Base-by-base conservation (phyloP, 192 early-diverging fungal genomes). In the Coemansia sp. region DNA sequence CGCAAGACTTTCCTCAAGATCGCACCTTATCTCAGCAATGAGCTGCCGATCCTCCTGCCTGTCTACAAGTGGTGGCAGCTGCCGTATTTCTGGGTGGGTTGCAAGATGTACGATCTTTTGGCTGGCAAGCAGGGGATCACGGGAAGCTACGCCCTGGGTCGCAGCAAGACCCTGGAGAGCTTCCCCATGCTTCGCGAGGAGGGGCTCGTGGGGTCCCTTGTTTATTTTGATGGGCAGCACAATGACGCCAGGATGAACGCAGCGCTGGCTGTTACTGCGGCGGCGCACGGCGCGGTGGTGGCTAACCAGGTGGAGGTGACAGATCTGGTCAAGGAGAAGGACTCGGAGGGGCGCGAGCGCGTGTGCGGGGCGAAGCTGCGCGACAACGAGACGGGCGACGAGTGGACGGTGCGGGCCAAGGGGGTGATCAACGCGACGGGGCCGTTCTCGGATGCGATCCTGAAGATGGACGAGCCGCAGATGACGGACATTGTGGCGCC, bases 201-300 rank as follows among this genome's bases (percentile, higher is more conserved):
- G 40, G 85, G 87, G 19, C 77, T 98, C 50, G 93, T 93, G 9
- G 96, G 94, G n/a, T 95, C 95, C 17, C 80, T 98, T 69, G 93
- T 98, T 27, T 98, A 97, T 74, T 98, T 95, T 82, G 96, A 98
- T 78, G 96, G 94, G 48, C 95, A 96, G 63, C 96, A 98, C 78
- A 98, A 98, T 83, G 96, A 98, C 61, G 93, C 95, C 3, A 87
- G 96, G 50, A 97, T 98, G 96, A 97, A 97, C 76, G 93, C 96
- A 3, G 92, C 94, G 2, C 81, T 98, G 34, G 94, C 93, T 3
- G 85, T 97, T 62, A 97, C 96, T 0, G 95, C 96, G 11, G 90
- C 91, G 3, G 87, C 88, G 6, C 90, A 97, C 64, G 96, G 96
- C 62, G 96, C 96, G 9, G 89, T 89, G 34, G 89, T 97, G 48